A percentile compares a stretch with the other conserved stretches of the same genome.
Conservation (phyloP, 2,329 filamentous ascomycete genomes). For the Fusarium sp. region DNA sequence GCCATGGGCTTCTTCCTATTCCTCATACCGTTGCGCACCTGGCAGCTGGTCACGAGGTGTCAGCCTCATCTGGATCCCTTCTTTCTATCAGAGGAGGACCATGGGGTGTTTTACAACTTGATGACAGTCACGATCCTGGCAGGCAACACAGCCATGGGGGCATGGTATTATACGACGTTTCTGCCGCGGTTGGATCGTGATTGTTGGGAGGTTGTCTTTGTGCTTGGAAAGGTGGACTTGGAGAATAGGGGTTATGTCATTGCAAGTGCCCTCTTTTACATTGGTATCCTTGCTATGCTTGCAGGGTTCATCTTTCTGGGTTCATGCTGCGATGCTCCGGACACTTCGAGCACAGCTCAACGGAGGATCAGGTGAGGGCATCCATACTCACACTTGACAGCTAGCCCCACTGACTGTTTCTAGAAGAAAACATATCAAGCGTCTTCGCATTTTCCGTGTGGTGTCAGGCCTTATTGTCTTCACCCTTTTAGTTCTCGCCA, state of each 20-base stretch:
- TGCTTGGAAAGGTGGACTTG: constrained; percentile 47
- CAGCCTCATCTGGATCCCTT: constrained; percentile 48
- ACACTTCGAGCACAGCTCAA: constrained; percentile 23
- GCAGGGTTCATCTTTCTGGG: constrained; percentile 40
- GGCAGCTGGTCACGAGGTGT: constrained; percentile 49
- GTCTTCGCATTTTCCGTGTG: constrained; percentile 36
- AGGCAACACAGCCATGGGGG: constrained; percentile 44
- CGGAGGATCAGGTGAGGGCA: constrained; percentile 38
- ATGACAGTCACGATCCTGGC: constrained; percentile 44
- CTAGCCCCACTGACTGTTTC: neutral
- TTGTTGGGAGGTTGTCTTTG: constrained; percentile 49
- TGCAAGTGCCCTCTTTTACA: constrained; percentile 48
- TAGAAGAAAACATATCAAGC: constrained; percentile 38
- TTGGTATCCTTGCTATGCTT: constrained; percentile 44
- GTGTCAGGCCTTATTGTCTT: constrained; percentile 42
- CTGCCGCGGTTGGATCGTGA: constrained; percentile 37
- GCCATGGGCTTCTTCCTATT: constrained; percentile 48
- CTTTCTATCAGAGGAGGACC: constrained; percentile 42
- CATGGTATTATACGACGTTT: constrained; percentile 49
- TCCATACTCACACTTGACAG: neutral
- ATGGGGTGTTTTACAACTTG: constrained; percentile 43
- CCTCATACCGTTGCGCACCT: constrained; percentile 50
- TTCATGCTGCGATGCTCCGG: constrained; percentile 36
- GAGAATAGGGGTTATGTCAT: constrained; percentile 44
- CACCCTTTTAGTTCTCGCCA: constrained; percentile 45